Base-by-base conservation (phyloP, 768 basidiomycete species). In the Nidula microcarpa region DNA sequence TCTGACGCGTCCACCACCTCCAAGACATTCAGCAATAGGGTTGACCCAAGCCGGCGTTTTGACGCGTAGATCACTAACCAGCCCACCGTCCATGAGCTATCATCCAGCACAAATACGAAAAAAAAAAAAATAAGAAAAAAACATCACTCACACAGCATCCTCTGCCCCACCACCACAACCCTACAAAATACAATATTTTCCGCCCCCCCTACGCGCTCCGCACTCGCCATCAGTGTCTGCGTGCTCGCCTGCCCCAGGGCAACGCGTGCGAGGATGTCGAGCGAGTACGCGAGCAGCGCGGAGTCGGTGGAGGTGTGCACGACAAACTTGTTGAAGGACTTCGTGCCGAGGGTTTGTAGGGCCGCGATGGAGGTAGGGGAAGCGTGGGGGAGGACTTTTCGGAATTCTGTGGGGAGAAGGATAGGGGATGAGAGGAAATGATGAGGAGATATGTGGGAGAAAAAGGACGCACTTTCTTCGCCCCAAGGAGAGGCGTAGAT, bases 21-120 rank as follows among this genome's bases (percentile, higher is more conserved):
- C 13, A 90, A 56, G 9, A 80, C 74, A 55, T 87, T 76, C 32
- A 93, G 65, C 49, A 68, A 71, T 30, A 74, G 59, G 2, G 79
- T 81, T 2, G 77, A 67, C 53, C 87, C 81, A 41, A 89, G 65
- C 41, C 84, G 71, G 54, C 75, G 75, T 70, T 86, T 90, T 53
- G 73, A 78, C 6, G 84, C 81, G 64, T 83, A 91, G 11, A 91
- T 73, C 46, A 92, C 91, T 92, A 55, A 2, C n/a, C n/a, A n/a
- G 48, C 37, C 37, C 57, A 33, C 43, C 2, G 5, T 16, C 11
- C 23, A 50, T 34, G 11, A 14, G 17, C 33, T 2, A 41, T 6
- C 37, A 17, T 14, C 9, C 16, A n/a, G n/a, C n/a, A n/a, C n/a
- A n/a, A n/a, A n/a, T n/a, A n/a, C 17, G n/a, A 1, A 43, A n/a